Evolutionary conservation across 352 stramenopile genomes (phyloP), one percentile per base, ranked within the genome.

Genomic region (Phytophthora europaea): DNA sequence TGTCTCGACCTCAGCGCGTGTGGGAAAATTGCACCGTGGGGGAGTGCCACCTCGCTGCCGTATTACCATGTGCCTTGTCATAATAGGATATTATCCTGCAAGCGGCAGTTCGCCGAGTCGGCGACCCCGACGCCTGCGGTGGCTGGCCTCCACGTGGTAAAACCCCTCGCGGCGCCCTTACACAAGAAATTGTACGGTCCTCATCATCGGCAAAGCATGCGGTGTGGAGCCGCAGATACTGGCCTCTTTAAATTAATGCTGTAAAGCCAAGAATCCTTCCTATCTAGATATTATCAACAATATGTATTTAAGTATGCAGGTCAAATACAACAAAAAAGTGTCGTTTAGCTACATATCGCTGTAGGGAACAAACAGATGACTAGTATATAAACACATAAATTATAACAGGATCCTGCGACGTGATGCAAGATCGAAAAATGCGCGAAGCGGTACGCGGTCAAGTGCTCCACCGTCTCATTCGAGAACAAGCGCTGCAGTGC

Each of bases 401-500:
- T 50, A 50, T 23, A 13, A 13, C 48, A 67, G 47, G n/a, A 16
- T 16, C n/a, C 47, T 53, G 47, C 47, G 47, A 53, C 47, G 47
- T 53, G 47, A 23, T 53, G 4, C 43, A 50, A 40, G 61, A 68
- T 65, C 63, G 16, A 18, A 34, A 38, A 45, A 54, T 28, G 31
- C 36, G 16, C 51, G 40, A 43, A 61, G 56, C 33, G 54, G 36
- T 70, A 53, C 53, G 53, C 23, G 22, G 34, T 13, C 48, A 18
- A 9, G 4, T 9, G 2, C 47, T 34, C 47, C 60, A 20, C 38
- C 8, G 52, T 69, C 55, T 75, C 72, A 79, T 72, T 79, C 58
- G 7, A 68, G 67, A 75, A 79, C 48, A 60, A 69, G 58, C 70
- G 20, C 38, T 50, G 57, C 23, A 48, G 56, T 23, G 59, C 28